phyloP scores from a whole-genome alignment of 768 basidiomycete genomes.

The Podaxis sp. region DNA sequence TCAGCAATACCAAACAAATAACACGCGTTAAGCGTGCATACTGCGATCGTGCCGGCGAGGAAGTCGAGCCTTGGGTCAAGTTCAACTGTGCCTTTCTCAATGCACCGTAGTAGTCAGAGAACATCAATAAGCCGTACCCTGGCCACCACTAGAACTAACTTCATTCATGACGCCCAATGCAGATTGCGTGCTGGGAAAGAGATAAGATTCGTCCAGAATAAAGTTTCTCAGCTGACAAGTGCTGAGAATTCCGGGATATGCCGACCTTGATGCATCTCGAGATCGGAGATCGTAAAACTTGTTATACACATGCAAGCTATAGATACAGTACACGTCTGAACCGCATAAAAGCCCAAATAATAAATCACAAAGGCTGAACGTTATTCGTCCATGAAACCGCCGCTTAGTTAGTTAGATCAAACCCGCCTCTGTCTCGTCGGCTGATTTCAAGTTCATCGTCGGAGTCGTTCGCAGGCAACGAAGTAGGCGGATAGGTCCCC shows the following conservation, averaged over 20 bases:
- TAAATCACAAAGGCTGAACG: neutral
- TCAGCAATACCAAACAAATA: neutral
- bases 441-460: neutral
- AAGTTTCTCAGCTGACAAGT: too few species aligned
- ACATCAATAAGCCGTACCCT: neutral
- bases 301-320: too few species aligned
- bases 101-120: neutral
- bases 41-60: constrained; percentile 70
- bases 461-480: neutral
- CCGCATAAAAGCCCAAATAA: neutral
- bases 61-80: constrained; percentile 74
- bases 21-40: constrained; percentile 18
- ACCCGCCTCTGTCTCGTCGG: neutral
- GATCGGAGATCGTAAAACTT: neutral
- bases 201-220: constrained; percentile 5
- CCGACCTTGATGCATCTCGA: neutral
- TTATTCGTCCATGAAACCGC: neutral
- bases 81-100: constrained; percentile 19
- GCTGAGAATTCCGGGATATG: neutral
- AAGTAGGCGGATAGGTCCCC: neutral
- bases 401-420: neutral
- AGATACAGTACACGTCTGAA: too few species aligned
- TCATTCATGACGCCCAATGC: neutral
- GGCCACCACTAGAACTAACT: neutral
- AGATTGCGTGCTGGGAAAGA: neutral